Percentiles rank a stretch among this genome's conserved stretches.
These are phyloP conservation scores for Cyclostephanos invisitatus DNA, from an alignment of 108 stramenopile species.

Conservation along the genomic window DNA sequence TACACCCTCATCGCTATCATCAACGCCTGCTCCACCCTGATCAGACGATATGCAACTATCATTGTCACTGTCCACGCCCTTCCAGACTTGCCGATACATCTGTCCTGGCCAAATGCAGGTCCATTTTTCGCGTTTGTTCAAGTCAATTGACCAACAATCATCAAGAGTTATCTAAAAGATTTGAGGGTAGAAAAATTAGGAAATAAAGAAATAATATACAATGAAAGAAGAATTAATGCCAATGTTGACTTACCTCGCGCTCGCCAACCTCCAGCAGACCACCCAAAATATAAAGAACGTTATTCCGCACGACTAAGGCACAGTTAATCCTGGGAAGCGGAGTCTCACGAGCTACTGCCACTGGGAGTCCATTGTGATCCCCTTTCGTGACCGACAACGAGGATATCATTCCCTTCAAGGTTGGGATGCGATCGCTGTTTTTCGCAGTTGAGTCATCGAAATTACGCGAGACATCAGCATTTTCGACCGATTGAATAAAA, in stretches of 20 bases:
- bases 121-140: constrained; percentile 85
- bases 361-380: constrained; percentile 60
- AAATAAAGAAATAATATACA: neutral
- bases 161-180: constrained; percentile 70
- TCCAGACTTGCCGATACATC: constrained; percentile 91
- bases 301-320: constrained; percentile 48
- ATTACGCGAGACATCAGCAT: neutral
- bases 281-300: constrained; percentile 71
- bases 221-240: neutral
- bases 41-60: constrained; percentile 77
- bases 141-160: constrained; percentile 86
- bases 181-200: neutral
- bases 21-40: constrained; percentile 59
- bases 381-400: constrained; percentile 71
- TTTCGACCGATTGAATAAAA: neutral
- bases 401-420: constrained; percentile 22
- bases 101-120: constrained; percentile 81
- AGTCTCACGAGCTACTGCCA: constrained; percentile 65
- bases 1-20: constrained; percentile 50
- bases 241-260: constrained; percentile 49
- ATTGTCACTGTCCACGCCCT: constrained; percentile 75
- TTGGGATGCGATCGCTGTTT: constrained; percentile 5
- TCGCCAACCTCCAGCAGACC: constrained; percentile 92
- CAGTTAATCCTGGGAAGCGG: constrained; percentile 86
- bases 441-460: constrained; percentile 17